A percentile compares a stretch with the other conserved stretches of the same genome.
Conservation (phyloP, 1,284 basidiomycete species). For the Trichosporon ovoides region DNA sequence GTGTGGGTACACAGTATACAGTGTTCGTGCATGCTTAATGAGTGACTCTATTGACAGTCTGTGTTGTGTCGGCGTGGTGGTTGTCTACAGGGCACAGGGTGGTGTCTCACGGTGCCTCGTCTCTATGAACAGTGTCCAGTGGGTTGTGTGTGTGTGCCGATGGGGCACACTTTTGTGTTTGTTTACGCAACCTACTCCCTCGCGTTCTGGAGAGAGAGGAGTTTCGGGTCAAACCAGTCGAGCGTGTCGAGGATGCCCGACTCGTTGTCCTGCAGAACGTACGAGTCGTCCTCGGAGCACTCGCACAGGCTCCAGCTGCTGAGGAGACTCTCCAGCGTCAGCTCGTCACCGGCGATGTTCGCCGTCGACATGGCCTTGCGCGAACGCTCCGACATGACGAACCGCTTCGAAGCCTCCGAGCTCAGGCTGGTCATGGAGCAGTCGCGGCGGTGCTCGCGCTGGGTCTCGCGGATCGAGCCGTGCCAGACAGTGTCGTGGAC, state of each 20-base stretch:
- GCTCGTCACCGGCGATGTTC: neutral
- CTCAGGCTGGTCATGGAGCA: neutral
- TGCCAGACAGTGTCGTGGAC: neutral
- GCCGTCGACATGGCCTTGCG: neutral
- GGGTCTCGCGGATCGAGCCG: constrained; percentile 3
- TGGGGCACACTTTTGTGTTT: no score
- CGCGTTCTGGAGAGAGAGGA: no score
- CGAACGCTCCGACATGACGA: neutral
- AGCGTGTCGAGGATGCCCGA: constrained; percentile 1
- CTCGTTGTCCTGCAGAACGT: neutral
- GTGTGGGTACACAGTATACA: no score
- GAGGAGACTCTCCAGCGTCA: neutral
- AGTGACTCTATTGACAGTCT: no score
- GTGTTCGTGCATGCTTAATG: no score
- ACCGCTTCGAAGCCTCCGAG: neutral
- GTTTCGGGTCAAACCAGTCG: neutral
- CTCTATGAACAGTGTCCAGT: no score
- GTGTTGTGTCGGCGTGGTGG: no score
- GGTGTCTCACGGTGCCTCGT: no score
- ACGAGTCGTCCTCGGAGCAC: neutral
- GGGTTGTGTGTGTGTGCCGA: no score
- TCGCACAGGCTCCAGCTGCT: neutral
- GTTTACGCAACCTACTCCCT: no score
- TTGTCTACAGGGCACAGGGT: no score
- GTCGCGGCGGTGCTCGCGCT: neutral